Evolutionary conservation across 2,329 filamentous ascomycete species (phyloP).

Genomic region (Tolypocladium ovalisporum): DNA sequence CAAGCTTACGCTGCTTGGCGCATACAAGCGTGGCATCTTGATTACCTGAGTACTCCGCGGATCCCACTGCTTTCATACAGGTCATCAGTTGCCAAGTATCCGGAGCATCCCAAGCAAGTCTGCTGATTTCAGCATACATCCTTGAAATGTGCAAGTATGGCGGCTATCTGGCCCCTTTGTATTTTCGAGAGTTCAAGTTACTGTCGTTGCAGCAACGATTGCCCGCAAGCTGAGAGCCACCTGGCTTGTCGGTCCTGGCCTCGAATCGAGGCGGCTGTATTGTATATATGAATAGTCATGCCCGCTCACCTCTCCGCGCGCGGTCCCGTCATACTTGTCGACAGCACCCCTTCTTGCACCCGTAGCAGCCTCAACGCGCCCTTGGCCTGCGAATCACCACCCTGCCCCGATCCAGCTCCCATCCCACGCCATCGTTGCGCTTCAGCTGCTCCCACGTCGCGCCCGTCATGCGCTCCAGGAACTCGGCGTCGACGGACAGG

Average conservation of each 20-base stretch:
- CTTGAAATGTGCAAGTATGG: background rate
- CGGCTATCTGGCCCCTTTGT: background rate
- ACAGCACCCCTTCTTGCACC: background rate
- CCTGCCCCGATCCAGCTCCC: constrained; percentile 63
- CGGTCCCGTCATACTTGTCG: background rate
- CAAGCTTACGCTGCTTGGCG: background rate
- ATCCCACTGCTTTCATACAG: too few relatives aligned
- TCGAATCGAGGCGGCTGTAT: too few relatives aligned
- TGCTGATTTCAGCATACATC: background rate
- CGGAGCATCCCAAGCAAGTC: too few relatives aligned
- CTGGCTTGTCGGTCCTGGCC: too few relatives aligned
- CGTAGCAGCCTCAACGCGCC: constrained; percentile 18
- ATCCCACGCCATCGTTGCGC: constrained; percentile 64
- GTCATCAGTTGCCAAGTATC: too few relatives aligned
- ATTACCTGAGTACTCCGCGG: too few relatives aligned
- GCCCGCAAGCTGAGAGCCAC: background rate
- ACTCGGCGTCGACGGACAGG: constrained; percentile 55
- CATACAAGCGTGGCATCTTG: too few relatives aligned
- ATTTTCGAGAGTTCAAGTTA: background rate
- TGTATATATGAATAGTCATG: background rate
- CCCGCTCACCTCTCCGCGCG: background rate
- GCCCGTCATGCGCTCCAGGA: constrained; percentile 59
- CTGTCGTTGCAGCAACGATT: background rate
- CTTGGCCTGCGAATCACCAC: constrained; percentile 62
- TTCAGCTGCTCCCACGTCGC: constrained; percentile 62